A percentile compares a stretch with the other conserved stretches of the same genome.
Conservation (phyloP, 176 grass and related monocot species). For the Coix lacrymajobi region DNA sequence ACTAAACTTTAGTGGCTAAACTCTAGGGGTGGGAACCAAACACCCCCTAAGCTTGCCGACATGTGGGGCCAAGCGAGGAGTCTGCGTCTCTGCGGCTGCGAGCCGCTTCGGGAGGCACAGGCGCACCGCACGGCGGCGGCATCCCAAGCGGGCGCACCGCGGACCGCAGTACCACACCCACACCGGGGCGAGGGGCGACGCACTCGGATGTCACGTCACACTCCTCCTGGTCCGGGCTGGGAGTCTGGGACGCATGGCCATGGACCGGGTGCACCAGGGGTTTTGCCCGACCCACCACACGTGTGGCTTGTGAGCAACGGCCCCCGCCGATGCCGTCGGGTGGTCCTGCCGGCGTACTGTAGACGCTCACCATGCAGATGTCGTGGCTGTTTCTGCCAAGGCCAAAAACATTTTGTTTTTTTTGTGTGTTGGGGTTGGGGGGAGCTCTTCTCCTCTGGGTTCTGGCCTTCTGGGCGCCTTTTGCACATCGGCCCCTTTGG, state of each 20-base stretch:
- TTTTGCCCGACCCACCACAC: background rate
- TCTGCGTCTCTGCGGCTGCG: background rate
- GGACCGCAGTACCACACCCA: too few relatives aligned
- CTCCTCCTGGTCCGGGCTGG: too few relatives aligned
- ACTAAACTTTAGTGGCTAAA: too few relatives aligned
- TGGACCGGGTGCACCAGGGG: background rate
- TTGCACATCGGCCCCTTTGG: slow-evolving; percentile 2
- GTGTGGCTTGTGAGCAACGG: background rate
- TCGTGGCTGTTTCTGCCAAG: background rate
- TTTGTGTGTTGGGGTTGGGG: too few relatives aligned
- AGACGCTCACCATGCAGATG: background rate
- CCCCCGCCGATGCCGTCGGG: background rate
- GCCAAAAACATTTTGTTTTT: background rate
- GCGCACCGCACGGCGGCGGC: background rate
- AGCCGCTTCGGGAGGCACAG: background rate
- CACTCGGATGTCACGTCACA: background rate
- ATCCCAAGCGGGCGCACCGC: background rate
- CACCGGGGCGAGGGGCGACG: background rate
- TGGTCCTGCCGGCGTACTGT: background rate
- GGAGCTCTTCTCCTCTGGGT: background rate
- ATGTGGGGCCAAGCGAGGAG: background rate
- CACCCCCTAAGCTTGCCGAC: too few relatives aligned
- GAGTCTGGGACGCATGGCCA: too few relatives aligned
- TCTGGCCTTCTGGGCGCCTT: background rate
- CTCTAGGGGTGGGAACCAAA: too few relatives aligned